These are phyloP conservation scores for Phlyctochytrium planicorne DNA, from an alignment of 192 early-diverging fungal species.

Conservation along the genomic window DNA sequence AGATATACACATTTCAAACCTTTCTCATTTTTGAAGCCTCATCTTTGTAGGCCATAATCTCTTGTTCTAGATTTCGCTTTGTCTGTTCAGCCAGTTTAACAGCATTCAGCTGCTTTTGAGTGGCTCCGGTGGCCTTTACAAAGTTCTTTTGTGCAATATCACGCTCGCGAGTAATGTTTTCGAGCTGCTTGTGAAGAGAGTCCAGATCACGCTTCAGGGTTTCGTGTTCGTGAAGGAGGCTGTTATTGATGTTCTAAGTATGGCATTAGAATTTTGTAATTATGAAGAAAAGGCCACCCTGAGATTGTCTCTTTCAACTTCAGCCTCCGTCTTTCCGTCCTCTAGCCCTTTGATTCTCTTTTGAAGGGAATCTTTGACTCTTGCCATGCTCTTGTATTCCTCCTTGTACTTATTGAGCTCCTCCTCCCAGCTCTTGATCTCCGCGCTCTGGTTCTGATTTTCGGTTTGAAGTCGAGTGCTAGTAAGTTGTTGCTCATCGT, in stretches of 20 bases:
- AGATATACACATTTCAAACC: slow-evolving; percentile 22
- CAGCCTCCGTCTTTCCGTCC: slow-evolving; percentile 49
- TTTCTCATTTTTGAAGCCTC: slow-evolving; percentile 65
- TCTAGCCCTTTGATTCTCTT: slow-evolving; percentile 51
- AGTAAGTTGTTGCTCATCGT: slow-evolving; percentile 45
- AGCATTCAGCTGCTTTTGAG: slow-evolving; percentile 52
- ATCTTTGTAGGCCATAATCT: slow-evolving; percentile 59
- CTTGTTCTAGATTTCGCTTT: slow-evolving; percentile 59
- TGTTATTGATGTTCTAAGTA: slow-evolving; percentile 30
- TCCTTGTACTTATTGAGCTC: slow-evolving; percentile 45
- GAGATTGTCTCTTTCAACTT: slow-evolving; percentile 50
- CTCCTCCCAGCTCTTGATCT: slow-evolving; percentile 50
- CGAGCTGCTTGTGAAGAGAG: slow-evolving; percentile 37
- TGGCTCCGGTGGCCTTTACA: slow-evolving; percentile 50
- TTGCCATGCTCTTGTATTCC: slow-evolving; percentile 32
- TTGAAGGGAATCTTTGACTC: slow-evolving; percentile 40
- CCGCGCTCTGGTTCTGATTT: slow-evolving; percentile 42
- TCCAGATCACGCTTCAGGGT: slow-evolving; percentile 39
- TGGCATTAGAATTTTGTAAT: neutral
- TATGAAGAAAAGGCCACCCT: slow-evolving; percentile 29
- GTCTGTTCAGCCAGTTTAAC: slow-evolving; percentile 60
- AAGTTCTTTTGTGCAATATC: slow-evolving; percentile 62
- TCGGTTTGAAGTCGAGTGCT: slow-evolving; percentile 39
- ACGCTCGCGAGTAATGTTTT: slow-evolving; percentile 49
- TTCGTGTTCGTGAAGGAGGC: slow-evolving; percentile 46